Evolutionary conservation across 2,329 filamentous ascomycete species (phyloP), one percentile per base, ranked within the genome.

Genomic region (Fusarium chlamydosporum): DNA sequence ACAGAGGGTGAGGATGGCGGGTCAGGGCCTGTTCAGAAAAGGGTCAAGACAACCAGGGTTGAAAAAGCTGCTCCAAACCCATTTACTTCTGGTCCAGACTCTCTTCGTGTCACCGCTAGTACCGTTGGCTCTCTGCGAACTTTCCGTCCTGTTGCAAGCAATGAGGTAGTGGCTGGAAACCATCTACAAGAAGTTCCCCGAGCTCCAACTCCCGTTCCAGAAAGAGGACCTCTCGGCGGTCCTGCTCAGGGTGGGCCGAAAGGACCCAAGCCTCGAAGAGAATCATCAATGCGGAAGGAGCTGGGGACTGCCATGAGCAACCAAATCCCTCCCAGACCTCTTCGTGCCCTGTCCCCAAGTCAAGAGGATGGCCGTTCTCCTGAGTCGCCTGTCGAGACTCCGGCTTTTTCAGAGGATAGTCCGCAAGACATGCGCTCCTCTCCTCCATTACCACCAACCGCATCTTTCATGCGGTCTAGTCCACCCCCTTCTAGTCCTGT

Each of bases 391-490:
- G 84, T 79, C 0, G 83, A 81, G 15, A 87, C 86, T 2, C 85
- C 85, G 7, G 80, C 82, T 34, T 84, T 82, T 38, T 85, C 88
- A 54, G 86, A 84, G 53, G 84, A 91, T 57, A 96, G 93, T 53
- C 91, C 93, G 6, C 89, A 89, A 48, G 92, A 93, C 55, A 93
- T 98, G 72, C 92, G 92, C 2, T 98, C 96, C 0, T 98, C 95
- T 5, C 95, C 95, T 15, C 96, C 96, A 1, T 85, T 96, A 2
- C 89, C 94, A 66, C 86, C 88, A 68, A 86, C 86, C 37, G 82
- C 84, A 31, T 79, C 83, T 42, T 89, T 83, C 70, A 81, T 85
- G 31, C 83, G 77, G 51, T 87, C 86, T 3, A 89, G 87, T 61
- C 89, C 91, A 6, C 87, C 88, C 29, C 88, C 90, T 27, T 97